Conservation (phyloP, 805 yeast genomes). For the Starmera caribaea region DNA sequence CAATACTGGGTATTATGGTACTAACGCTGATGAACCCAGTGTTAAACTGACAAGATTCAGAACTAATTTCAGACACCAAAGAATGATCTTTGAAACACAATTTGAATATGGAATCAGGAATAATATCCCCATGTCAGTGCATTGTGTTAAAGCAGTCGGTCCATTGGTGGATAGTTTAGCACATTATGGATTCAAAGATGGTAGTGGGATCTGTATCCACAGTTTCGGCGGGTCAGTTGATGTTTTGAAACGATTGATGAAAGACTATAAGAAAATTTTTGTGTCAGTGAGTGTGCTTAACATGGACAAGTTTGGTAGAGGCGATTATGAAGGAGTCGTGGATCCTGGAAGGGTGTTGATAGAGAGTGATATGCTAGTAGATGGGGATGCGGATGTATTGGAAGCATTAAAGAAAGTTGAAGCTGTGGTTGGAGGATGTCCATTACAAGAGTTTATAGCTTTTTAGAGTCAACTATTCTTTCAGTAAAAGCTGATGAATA, state of each 20-base stretch:
- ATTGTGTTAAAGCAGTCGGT: not conserved
- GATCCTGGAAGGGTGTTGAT: not conserved
- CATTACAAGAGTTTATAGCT: too few species aligned
- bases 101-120: not conserved
- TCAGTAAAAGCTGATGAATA: too few species aligned
- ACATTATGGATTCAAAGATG: too few species aligned
- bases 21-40: slow-evolving; percentile 13
- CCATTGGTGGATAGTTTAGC: not conserved
- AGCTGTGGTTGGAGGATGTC: not conserved
- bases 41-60: slow-evolving; percentile 31
- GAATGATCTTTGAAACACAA: slow-evolving; percentile 28
- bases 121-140: not conserved
- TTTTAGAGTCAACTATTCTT: too few species aligned
- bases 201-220: too few species aligned
- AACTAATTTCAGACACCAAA: slow-evolving; percentile 63
- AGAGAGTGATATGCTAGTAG: not conserved
- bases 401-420: slow-evolving; percentile 5
- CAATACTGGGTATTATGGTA: slow-evolving; percentile 42
- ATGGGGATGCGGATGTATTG: slow-evolving; percentile 8
- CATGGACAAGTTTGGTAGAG: too few species aligned
- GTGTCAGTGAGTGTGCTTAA: too few species aligned
- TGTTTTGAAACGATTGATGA: slow-evolving; percentile 29
- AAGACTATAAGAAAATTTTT: slow-evolving; percentile 16
- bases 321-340: slow-evolving; percentile 22
- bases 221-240: too few species aligned